Conservation (phyloP, 176 grass and related monocot species). For the Rhipidocladum racemiflorum region DNA sequence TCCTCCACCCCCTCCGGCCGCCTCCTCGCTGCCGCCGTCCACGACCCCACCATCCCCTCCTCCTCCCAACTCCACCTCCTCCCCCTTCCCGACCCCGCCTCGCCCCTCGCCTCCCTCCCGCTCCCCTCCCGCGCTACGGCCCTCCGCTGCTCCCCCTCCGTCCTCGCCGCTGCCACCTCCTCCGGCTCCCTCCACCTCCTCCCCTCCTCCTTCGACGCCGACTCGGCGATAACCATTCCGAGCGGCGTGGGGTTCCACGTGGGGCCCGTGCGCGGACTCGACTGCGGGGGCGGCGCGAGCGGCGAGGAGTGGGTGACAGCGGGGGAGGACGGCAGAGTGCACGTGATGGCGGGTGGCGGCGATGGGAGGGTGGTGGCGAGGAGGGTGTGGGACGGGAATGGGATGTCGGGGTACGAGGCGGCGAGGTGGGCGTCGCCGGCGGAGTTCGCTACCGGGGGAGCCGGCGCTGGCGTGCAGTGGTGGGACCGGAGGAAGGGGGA, state of each 20-base stretch:
- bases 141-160: slow-evolving; percentile 53
- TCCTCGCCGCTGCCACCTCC: slow-evolving; percentile 37
- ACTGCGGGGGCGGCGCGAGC: slow-evolving; percentile 24
- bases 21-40: slow-evolving; percentile 46
- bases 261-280: slow-evolving; percentile 50
- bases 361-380: slow-evolving; percentile 43
- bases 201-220: slow-evolving; percentile 39
- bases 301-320: slow-evolving; percentile 60
- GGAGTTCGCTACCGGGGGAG: slow-evolving; percentile 69
- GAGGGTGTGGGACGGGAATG: slow-evolving; percentile 63
- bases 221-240: slow-evolving; percentile 32
- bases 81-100: slow-evolving; percentile 10
- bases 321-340: slow-evolving; percentile 61
- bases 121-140: slow-evolving; percentile 51
- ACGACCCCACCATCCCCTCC: slow-evolving; percentile 36
- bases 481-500: slow-evolving; percentile 73
- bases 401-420: slow-evolving; percentile 51
- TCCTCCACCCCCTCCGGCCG: slow-evolving; percentile 44
- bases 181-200: slow-evolving; percentile 60
- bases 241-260: slow-evolving; percentile 54
- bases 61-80: slow-evolving; percentile 46
- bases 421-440: slow-evolving; percentile 52
- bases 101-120: slow-evolving; percentile 40
- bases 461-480: slow-evolving; percentile 62
- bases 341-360: slow-evolving; percentile 39